A percentile compares a stretch with the other conserved stretches of the same genome.
Conservation (phyloP, 129 eudicot species). For the Flaveria ramosissima region DNA sequence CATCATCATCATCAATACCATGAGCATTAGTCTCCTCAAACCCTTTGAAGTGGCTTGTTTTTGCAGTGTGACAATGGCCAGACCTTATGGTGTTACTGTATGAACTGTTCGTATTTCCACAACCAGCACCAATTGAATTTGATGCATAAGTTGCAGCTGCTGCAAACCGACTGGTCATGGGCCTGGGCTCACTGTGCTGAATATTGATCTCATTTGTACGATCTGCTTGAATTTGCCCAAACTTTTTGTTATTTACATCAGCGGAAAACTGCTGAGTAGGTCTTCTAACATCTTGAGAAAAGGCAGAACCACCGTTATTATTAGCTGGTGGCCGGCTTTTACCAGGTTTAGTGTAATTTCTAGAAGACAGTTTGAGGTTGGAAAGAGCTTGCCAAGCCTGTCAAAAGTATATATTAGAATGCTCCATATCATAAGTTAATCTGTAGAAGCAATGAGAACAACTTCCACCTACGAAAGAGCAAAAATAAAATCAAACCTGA, state of each 20-base stretch:
- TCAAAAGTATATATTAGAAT: constrained; percentile 22
- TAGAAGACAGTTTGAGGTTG: constrained; percentile 64
- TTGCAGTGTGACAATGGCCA: constrained; percentile 19
- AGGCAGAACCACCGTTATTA: constrained; percentile 34
- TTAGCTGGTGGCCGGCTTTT: constrained; percentile 55
- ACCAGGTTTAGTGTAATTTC: constrained; percentile 71
- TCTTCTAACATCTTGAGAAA: constrained; percentile 39
- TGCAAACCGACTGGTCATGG: constrained; percentile 32
- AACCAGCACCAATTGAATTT: constrained; percentile 35
- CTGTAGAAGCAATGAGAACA: background rate
- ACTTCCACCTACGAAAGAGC: constrained; percentile 3
- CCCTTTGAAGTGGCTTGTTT: constrained; percentile 27
- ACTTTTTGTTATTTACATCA: constrained; percentile 27
- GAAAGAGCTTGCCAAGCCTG: constrained; percentile 94
- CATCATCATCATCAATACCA: constrained; percentile 78
- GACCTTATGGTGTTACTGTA: constrained; percentile 28
- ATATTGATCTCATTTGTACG: constrained; percentile 30
- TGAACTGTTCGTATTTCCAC: constrained; percentile 36
- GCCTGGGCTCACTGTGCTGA: constrained; percentile 34
- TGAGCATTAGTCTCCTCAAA: constrained; percentile 33
- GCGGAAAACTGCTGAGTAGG: constrained; percentile 42
- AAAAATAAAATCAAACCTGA: constrained; percentile 12
- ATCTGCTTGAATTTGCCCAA: constrained; percentile 37
- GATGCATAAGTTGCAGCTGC: constrained; percentile 26
- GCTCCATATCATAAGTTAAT: constrained; percentile 12